A percentile compares a stretch with the other conserved stretches of the same genome.
phyloP scores from a whole-genome alignment of 805 yeast genomes.

The Spathaspora hagerdaliae region DNA sequence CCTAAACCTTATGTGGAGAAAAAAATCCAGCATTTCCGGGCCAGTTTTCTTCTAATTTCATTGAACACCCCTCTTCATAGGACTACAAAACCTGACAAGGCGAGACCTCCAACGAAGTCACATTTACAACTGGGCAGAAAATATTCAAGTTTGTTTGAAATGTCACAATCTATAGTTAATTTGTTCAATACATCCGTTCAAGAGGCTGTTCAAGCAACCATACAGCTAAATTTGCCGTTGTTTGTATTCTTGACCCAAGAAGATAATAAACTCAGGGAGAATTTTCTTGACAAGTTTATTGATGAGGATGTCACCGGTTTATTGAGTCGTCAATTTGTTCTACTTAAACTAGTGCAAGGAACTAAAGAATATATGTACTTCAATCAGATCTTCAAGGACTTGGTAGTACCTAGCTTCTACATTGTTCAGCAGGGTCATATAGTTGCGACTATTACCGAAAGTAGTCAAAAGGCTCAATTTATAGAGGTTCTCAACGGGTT shows the following conservation, averaged over 20 bases:
- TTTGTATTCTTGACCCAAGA: conserved; percentile 18
- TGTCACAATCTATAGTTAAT: conserved; percentile 3
- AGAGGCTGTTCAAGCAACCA: conserved; percentile 18
- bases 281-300: conserved; percentile 12
- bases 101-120: no score
- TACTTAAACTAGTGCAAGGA: conserved; percentile 14
- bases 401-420: conserved; percentile 52
- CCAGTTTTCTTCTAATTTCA: no score
- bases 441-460: conserved; percentile 38
- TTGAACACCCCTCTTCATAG: no score
- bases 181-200: conserved; percentile 19
- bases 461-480: conserved; percentile 6
- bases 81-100: no score
- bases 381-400: conserved; percentile 51
- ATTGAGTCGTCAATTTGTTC: conserved; percentile 10
- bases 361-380: conserved; percentile 29
- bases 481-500: background rate
- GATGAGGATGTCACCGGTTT: background rate
- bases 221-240: conserved; percentile 15
- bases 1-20: no score
- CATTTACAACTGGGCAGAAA: no score
- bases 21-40: no score
- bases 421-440: conserved; percentile 48
- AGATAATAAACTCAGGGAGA: conserved; percentile 1
- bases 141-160: background rate